A percentile compares a stretch with the other conserved stretches of the same genome.
Conservation (phyloP, 2,329 filamentous ascomycete genomes). For the Penicillium concentricum region DNA sequence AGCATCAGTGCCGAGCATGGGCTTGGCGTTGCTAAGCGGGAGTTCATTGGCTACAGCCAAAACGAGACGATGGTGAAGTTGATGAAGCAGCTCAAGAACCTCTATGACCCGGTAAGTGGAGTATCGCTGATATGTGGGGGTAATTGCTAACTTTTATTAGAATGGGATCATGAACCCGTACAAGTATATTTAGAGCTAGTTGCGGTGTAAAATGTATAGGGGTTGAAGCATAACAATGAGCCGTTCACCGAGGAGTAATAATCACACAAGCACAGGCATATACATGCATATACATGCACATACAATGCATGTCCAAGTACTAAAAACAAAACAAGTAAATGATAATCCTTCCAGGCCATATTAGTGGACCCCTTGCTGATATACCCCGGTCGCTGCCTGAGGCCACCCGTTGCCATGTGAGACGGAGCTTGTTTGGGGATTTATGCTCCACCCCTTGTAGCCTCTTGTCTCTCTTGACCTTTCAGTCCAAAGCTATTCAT, state of each 20-base stretch:
- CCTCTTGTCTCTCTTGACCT: constrained; percentile 8
- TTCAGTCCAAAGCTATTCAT: constrained; percentile 9
- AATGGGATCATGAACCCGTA: constrained; percentile 99
- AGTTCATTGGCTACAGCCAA: constrained; percentile 89
- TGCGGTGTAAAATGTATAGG: background rate
- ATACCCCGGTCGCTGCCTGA: constrained; percentile 13
- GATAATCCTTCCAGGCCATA: background rate
- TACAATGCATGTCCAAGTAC: background rate
- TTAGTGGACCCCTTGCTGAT: constrained; percentile 19
- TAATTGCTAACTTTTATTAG: constrained; percentile 47
- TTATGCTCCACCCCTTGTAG: constrained; percentile 24
- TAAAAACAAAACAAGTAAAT: background rate
- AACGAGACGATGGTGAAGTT: constrained; percentile 81
- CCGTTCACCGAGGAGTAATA: background rate
- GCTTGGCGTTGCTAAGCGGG: constrained; percentile 90
- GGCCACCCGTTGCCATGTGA: constrained; percentile 22
- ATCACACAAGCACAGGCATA: background rate
- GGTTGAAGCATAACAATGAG: background rate
- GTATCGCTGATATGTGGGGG: background rate
- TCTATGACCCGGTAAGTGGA: constrained; percentile 84
- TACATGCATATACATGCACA: background rate
- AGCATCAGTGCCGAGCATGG: constrained; percentile 98
- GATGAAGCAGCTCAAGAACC: constrained; percentile 92
- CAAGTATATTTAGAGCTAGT: constrained; percentile 71
- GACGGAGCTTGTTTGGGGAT: constrained; percentile 24